Evolutionary conservation across 768 basidiomycete genomes (phyloP).

Genomic region (Mycena capillaripes): DNA sequence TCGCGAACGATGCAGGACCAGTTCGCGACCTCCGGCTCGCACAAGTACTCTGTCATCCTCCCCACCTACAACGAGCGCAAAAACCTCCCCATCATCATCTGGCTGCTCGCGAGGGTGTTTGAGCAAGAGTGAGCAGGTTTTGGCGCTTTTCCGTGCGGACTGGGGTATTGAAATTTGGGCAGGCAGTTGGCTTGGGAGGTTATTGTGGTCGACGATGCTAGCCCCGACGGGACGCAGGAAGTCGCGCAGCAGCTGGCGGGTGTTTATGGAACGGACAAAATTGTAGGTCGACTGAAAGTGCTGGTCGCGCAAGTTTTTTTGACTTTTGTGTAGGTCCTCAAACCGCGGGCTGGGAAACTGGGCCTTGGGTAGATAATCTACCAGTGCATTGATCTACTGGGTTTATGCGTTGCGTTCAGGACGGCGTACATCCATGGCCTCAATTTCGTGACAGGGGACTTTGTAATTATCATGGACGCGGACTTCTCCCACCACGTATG

Average conservation of each 20-base stretch:
- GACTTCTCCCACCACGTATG: constrained; percentile 96
- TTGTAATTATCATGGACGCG: constrained; percentile 97
- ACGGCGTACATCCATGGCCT: constrained; percentile 95
- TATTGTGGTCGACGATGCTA: constrained; percentile 92
- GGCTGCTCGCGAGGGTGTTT: constrained; percentile 87
- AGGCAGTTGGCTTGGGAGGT: constrained; percentile 84
- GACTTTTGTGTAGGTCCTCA: constrained; percentile 71
- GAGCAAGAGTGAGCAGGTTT: constrained; percentile 71
- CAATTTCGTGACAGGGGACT: constrained; percentile 90
- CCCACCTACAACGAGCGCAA: constrained; percentile 96
- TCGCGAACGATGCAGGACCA: constrained; percentile 78
- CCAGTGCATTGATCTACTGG: not conserved
- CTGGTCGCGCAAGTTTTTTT: constrained; percentile 21
- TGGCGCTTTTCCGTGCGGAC: not conserved
- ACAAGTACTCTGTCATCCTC: constrained; percentile 93
- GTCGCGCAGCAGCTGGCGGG: constrained; percentile 83
- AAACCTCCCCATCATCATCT: constrained; percentile 90
- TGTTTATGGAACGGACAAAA: constrained; percentile 87
- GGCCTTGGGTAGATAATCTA: constrained; percentile 79
- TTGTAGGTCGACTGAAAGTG: constrained; percentile 61
- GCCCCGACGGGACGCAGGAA: constrained; percentile 94
- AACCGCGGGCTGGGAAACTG: constrained; percentile 91
- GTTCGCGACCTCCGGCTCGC: constrained; percentile 63
- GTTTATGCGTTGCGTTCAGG: constrained; percentile 54
- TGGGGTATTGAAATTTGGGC: constrained; percentile 52